Base-by-base conservation (phyloP, 1,284 basidiomycete genomes). In the Ganoderma meredithae region DNA sequence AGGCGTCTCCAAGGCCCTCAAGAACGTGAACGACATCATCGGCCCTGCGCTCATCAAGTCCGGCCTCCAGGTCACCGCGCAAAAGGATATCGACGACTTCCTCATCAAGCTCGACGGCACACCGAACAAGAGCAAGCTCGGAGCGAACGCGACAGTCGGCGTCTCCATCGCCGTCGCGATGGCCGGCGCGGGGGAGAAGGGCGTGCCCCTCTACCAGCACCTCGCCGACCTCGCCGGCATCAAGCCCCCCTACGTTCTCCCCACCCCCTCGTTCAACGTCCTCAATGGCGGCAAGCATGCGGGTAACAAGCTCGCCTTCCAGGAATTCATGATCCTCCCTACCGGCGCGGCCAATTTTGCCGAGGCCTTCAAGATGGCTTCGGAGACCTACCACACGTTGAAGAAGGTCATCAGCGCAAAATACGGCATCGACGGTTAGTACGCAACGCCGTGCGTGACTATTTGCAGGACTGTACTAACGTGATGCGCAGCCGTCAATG, bases 271-370 rank as follows among this genome's bases (percentile, higher is more conserved):
- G 69, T 96, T 98, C 90, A 99, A 99, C 84, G 98, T 99, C 79
- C 99, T 99, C 88, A 99, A 99, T 85, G 98, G 98, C 83, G 98
- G 98, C 74, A 98, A 96, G 74, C 98, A 99, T 83, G 98, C 98
- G 69, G 98, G 98, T 69, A 99, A 99, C 90, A 96, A 97, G 82
- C 94, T 99, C 73, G 96, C 98, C 67, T 97, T 99, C 95, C 96
- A 99, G 86, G 98, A 99, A 85, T 99, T 99, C 88, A 99, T 99
- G 98, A 90, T 99, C 76, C 89, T 99, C 73, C 97, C 98, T 74
- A 98, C 96, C 70, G 97, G 96, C 70, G 96, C 96, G 65, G 78
- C 85, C 65, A 90, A 88, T 73, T 99, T 99, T 89, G 92, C 95
- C 64, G 97, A 99, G 86, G 95, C 98, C 70, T 92, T 99, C 91